Percentiles rank a stretch among this genome's conserved stretches.
These are phyloP conservation scores for Neurospora discreta DNA, from an alignment of 495 filamentous ascomycete genomes.

Conservation along the genomic window DNA sequence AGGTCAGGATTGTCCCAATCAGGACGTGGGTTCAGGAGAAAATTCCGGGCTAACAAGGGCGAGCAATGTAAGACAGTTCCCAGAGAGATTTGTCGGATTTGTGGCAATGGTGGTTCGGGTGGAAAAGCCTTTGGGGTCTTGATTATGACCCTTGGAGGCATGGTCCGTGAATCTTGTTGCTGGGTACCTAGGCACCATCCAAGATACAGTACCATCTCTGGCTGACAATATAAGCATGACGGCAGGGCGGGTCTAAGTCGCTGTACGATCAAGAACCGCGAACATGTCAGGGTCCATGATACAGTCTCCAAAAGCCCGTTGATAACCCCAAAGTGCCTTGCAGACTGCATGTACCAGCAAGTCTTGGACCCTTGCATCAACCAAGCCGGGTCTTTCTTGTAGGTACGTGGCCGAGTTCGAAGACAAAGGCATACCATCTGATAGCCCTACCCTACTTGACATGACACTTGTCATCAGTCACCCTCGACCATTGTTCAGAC, in stretches of 20 bases:
- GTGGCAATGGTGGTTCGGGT: background rate
- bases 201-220: background rate
- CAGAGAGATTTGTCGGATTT: background rate
- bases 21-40: background rate
- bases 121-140: background rate
- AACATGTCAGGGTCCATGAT: background rate
- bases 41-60: background rate
- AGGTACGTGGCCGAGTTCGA: background rate
- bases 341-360: background rate
- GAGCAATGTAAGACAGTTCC: background rate
- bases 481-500: background rate
- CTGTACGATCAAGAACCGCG: background rate
- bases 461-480: background rate
- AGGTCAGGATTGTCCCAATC: background rate
- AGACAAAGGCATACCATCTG: background rate
- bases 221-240: background rate
- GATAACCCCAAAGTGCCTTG: background rate
- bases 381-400: background rate
- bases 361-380: background rate
- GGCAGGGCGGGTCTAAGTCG: background rate
- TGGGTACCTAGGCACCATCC: background rate
- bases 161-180: background rate
- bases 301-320: background rate
- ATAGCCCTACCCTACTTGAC: background rate
- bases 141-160: background rate